A percentile compares a stretch with the other conserved stretches of the same genome.
Conservation (phyloP, 2,329 filamentous ascomycete species). For the Akanthomyces dipterigenus region DNA sequence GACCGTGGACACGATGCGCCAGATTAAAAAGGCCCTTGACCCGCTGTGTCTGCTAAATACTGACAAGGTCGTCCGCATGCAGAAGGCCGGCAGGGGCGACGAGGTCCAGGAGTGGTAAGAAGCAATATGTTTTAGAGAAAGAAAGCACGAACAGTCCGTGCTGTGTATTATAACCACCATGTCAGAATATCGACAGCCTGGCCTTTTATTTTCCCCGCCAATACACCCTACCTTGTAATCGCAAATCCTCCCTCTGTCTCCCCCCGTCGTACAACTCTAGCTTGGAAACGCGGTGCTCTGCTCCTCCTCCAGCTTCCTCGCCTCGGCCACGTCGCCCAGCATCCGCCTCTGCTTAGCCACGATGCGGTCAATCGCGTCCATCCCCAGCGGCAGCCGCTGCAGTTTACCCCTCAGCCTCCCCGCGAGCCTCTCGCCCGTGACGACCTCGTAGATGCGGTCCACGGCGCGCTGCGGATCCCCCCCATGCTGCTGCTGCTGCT, state of each 20-base stretch:
- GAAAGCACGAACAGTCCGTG: not conserved
- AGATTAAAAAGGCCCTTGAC: slow-evolving; percentile 77
- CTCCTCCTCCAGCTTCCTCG: not conserved
- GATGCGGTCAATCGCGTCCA: not conserved
- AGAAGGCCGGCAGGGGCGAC: slow-evolving; percentile 36
- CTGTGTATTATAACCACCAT: not conserved
- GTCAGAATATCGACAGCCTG: not conserved
- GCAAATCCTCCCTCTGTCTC: not conserved
- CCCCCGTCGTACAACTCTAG: not conserved
- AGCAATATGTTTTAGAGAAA: not conserved
- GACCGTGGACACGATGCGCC: slow-evolving; percentile 78
- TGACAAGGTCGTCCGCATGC: slow-evolving; percentile 60
- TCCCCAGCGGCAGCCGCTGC: not conserved
- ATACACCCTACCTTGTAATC: not conserved
- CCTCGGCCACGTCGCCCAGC: not conserved
- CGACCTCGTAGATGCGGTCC: slow-evolving; percentile 44
- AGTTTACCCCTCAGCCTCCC: slow-evolving; percentile 2
- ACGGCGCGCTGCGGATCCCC: slow-evolving; percentile 43
- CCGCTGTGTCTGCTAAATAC: slow-evolving; percentile 64
- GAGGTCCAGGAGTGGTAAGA: slow-evolving; percentile 39
- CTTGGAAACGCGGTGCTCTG: not conserved
- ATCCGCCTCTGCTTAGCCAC: not conserved
- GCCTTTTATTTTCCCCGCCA: not conserved
- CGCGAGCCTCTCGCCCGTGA: slow-evolving; percentile 34
- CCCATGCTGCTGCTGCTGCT: too few species aligned